Base-by-base conservation (phyloP, 2,329 filamentous ascomycete genomes). In the Aspergillus fumigatus region DNA sequence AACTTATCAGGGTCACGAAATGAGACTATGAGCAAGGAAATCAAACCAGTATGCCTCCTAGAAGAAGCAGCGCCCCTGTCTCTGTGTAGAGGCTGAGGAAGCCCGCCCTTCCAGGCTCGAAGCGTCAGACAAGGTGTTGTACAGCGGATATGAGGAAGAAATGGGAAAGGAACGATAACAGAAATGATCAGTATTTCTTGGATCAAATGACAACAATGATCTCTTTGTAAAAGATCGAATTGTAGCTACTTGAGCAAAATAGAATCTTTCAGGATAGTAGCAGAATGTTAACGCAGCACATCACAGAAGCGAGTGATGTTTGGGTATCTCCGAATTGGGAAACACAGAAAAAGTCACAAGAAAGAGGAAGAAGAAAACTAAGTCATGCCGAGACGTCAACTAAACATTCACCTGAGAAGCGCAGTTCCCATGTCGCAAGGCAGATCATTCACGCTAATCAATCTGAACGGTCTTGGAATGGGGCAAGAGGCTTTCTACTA, bases 401-500 rank as follows among this genome's bases (percentile, higher is more conserved):
- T 26, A 17, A 51, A 19, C 51, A 55, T 21, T 40, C 26, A 35
- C 35, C 23, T 43, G 41, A 23, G 21, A 53, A 7, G 47, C 55
- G 48, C 14, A 11, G 49, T 21, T 5, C n/a, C 35, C 10, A 17
- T 48, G 19, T 3, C 43, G 21, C 29, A 17, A 50, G 29, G 29
- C n/a, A 14, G 8, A 27, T 43, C 41, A 61, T 19, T 6, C 53
- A 43, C 40, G 3, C n/a, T 43, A 43, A 41, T 43, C 40, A 43
- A 43, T 4, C 1, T 19, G 51, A 61, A 8, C 68, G 67, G 57
- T 71, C 67, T 51, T 67, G 66, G 40, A 76, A 76, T 14, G 74
- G 74, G 19, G 73, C 72, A 51, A 63, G 49, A 3, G 70, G 67
- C 41, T 58, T 69, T 52, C 73, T 68, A 23, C 60, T 59, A 49